Base-by-base conservation (phyloP, 768 basidiomycete genomes). In the Imleria badia region DNA sequence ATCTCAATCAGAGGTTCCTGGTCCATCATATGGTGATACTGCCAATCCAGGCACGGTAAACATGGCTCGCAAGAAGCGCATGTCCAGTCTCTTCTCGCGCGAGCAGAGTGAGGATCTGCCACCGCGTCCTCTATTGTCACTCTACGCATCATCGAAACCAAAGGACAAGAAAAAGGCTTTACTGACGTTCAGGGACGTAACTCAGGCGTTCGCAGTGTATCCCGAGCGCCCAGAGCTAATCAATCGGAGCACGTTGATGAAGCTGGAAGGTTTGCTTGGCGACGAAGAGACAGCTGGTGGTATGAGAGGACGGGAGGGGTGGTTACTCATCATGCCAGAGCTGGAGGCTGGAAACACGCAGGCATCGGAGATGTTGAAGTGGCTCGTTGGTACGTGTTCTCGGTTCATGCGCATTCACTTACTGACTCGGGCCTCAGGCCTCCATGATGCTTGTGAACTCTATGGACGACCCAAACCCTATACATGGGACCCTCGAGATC, bases 211-310 rank as follows among this genome's bases (percentile, higher is more conserved):
- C 66, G 91, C 92, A 3, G 92, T 99, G 10, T 99, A 94, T 68
- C 96, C 96, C 2, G 96, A 98, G 67, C 82, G 92, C n/a, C 91
- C 92, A 11, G 91, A 94, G 61, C 74, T 97, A 60, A 94, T 98
- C 72, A 87, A 80, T 58, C 78, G 84, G 62, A 94, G 93, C 59
- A 94, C 92, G 1, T 73, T 99, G 60, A 87, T 98, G 75, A 98
- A 98, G 69, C 67, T 98, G 7, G 94, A 98, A 66, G 96, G 93
- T 11, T 73, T 79, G 23, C 80, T 97, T 50, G 88, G 89, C 3
- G 85, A 87, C 30, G 90, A 95, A 65, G 78, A 84, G 26, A 84
- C 89, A 12, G 76, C 81, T n/a, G 83, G 81, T 26, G 72, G 70
- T 5, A 86, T 93, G 80, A 81, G 80, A 60, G 76, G 78, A 12